phyloP scores from a whole-genome alignment of 371 early-diverging fungal genomes.

The Saksenaea oblongispora region DNA sequence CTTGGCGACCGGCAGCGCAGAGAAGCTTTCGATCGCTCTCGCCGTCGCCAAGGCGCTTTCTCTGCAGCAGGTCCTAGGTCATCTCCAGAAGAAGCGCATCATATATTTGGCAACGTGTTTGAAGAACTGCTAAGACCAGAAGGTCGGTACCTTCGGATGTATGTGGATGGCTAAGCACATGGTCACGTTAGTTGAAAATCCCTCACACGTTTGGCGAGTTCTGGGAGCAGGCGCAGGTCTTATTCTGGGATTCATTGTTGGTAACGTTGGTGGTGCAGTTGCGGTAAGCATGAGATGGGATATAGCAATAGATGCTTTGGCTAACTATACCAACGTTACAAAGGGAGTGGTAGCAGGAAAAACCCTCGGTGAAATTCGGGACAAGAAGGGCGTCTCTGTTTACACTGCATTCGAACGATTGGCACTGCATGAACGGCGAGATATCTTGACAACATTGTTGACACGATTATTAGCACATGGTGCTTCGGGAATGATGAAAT shows the following conservation, averaged over 20 bases:
- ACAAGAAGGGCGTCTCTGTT: slow-evolving; percentile 41
- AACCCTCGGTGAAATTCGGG: slow-evolving; percentile 29
- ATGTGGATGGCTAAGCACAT: neutral
- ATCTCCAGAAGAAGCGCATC: slow-evolving; percentile 19
- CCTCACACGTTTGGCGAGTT: slow-evolving; percentile 25
- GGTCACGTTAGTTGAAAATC: slow-evolving; percentile 25
- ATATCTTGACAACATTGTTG: slow-evolving; percentile 41
- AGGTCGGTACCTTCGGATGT: slow-evolving; percentile 14
- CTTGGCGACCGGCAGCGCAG: slow-evolving; percentile 74
- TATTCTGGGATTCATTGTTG: slow-evolving; percentile 34
- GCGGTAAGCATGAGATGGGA: slow-evolving; percentile 19
- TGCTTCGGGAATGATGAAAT: slow-evolving; percentile 48
- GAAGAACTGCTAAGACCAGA: slow-evolving; percentile 33
- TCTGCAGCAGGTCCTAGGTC: slow-evolving; percentile 8
- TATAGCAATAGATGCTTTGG: neutral
- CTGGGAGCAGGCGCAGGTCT: slow-evolving; percentile 33
- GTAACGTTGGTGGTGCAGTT: slow-evolving; percentile 32
- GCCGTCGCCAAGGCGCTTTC: slow-evolving; percentile 23
- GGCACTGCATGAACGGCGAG: slow-evolving; percentile 29
- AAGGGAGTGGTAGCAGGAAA: slow-evolving; percentile 31
- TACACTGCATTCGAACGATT: slow-evolving; percentile 48
- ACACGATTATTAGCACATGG: slow-evolving; percentile 42
- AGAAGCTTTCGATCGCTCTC: slow-evolving; percentile 79
- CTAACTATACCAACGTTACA: neutral
- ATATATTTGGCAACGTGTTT: slow-evolving; percentile 35